Base-by-base conservation (phyloP, 1,139 yeast species). In the Debaryomycetaceae sp. region DNA sequence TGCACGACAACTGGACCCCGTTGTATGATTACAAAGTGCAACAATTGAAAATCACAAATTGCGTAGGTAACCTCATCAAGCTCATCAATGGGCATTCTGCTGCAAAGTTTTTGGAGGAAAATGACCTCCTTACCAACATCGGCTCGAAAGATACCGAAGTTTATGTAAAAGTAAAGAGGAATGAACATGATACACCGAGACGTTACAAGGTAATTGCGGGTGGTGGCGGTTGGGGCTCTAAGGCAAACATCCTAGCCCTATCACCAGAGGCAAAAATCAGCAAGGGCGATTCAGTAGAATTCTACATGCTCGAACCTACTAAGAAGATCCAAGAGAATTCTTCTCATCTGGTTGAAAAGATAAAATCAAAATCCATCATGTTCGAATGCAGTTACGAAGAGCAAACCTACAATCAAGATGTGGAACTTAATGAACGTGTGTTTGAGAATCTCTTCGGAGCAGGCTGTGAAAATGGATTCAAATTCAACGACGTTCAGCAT, bases 141-240 rank as follows among this genome's bases (percentile, higher is more conserved):
- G 72, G 66, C 36, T 68, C 78, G 17, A 76, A 76, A 52, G 75
- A 66, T 45, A 60, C 81, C 37, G 67, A 71, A 49, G 83, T 80
- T 5, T 79, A 68, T 54, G 76, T 70, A 33, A 72, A 69, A 49
- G 40, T 72, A 13, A 56, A 54, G 42, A 56, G 56, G 20, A 48
- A 50, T 6, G 54, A 51, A 6, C 41, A 46, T 37, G 54, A 56
- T 5, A 49, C 49, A 2, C 53, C 53, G 5, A 52, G 53, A 38
- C 57, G 70, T 44, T 69, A 66, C 56, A 74, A 78, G 54, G 83
- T 82, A 17, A 73, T 80, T 36, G 87, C 87, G 5, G 80, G 80
- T 1, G 87, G 87, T 4, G 87, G 87, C 2, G 78, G 80, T 8
- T 82, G 87, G 87, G 84, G 85, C 1, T 75, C 82, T 34, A 75